phyloP scores from a whole-genome alignment of 805 yeast genomes.

The baker's yeast (Saccharomyces cerevisiae) region DNA sequence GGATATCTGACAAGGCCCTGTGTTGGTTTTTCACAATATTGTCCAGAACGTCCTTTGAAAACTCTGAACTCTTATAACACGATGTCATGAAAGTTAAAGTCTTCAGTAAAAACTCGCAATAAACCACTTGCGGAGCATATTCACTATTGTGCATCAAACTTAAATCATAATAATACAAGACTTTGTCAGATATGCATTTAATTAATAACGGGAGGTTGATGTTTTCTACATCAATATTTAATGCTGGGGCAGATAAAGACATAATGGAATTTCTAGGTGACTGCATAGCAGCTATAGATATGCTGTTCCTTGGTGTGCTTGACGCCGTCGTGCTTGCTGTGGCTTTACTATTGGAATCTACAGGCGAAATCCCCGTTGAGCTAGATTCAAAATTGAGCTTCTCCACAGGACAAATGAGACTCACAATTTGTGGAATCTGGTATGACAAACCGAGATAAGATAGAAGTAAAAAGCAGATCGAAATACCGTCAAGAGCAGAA shows the following conservation, averaged over 20 bases:
- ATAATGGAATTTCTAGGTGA: constrained; percentile 43
- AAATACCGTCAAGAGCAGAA: constrained; percentile 75
- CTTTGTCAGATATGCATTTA: constrained; percentile 32
- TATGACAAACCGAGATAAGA: constrained; percentile 38
- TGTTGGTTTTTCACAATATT: constrained; percentile 35
- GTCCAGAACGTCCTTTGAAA: constrained; percentile 36
- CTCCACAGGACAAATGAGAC: constrained; percentile 30
- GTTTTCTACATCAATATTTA: constrained; percentile 16
- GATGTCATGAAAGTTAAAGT: constrained; percentile 51
- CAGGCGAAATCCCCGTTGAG: not conserved
- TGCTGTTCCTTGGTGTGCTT: constrained; percentile 19
- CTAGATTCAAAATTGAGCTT: constrained; percentile 3
- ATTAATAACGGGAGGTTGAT: constrained; percentile 33
- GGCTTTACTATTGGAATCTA: constrained; percentile 2
- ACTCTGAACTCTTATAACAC: constrained; percentile 41
- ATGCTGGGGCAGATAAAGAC: constrained; percentile 1
- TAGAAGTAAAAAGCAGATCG: constrained; percentile 54
- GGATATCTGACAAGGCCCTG: not conserved
- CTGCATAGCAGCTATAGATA: constrained; percentile 28
- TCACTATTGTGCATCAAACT: constrained; percentile 59
- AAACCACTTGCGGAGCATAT: constrained; percentile 73
- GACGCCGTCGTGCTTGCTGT: not conserved
- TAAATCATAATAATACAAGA: constrained; percentile 38
- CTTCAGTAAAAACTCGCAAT: constrained; percentile 62
- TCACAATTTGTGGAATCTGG: constrained; percentile 27